Conservation (phyloP, 371 early-diverging fungal genomes). For the Rhizopus stolonifer region DNA sequence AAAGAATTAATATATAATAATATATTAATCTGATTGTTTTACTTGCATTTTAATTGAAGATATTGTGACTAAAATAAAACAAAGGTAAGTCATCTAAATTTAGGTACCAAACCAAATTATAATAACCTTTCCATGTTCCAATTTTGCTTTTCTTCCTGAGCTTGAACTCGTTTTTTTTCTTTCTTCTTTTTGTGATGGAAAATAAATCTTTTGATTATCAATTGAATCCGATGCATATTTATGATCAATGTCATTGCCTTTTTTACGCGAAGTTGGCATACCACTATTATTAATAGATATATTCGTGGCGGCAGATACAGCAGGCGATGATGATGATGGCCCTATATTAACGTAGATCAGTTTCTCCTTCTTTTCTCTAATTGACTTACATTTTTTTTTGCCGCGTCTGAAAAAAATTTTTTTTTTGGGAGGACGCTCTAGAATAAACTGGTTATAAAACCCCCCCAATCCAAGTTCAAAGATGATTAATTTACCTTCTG, state of each 20-base stretch:
- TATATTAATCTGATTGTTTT: slow-evolving; percentile 9
- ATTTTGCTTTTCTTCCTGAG: background rate
- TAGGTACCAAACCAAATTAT: background rate
- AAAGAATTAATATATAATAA: background rate
- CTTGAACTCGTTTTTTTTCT: slow-evolving; percentile 15
- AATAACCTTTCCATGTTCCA: slow-evolving; percentile 3
- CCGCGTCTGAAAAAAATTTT: slow-evolving; percentile 22
- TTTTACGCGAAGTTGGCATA: slow-evolving; percentile 12
- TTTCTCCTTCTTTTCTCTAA: no score
- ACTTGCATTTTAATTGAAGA: slow-evolving; percentile 1
- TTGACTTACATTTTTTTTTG: slow-evolving; percentile 27
- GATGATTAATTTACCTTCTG: background rate
- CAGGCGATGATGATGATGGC: background rate
- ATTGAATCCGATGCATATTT: background rate
- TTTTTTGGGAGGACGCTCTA: slow-evolving; percentile 18
- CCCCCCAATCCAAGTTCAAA: background rate
- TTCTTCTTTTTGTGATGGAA: slow-evolving; percentile 7
- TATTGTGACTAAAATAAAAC: background rate
- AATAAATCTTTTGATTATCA: background rate
- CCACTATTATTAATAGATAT: slow-evolving; percentile 7
- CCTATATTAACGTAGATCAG: background rate
- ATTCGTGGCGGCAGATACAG: background rate
- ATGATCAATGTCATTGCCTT: slow-evolving; percentile 12
- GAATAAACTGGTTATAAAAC: background rate
- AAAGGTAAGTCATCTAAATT: background rate